These are phyloP conservation scores for Plasmodium sp. DNA, from an alignment of 169 alveolate genomes.

Conservation along the genomic window DNA sequence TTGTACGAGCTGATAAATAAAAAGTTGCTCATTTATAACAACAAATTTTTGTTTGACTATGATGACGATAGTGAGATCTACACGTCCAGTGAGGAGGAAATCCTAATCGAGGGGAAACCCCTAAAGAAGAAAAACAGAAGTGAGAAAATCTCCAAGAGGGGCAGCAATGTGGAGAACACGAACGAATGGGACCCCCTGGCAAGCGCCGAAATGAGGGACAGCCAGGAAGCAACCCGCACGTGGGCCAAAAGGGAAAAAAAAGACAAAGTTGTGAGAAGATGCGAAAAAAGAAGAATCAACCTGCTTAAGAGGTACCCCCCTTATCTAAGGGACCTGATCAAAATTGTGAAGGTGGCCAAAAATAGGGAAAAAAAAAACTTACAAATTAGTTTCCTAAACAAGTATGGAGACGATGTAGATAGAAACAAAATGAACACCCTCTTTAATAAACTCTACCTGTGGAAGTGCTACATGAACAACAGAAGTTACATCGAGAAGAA, in stretches of 20 bases:
- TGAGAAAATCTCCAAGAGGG: not conserved
- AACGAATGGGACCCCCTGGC: not conserved
- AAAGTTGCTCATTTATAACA: constrained; percentile 20
- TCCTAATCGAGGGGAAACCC: constrained; percentile 27
- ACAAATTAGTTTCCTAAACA: constrained; percentile 27
- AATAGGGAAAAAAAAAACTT: constrained; percentile 43
- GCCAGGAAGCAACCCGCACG: not conserved
- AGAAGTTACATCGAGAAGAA: constrained; percentile 33
- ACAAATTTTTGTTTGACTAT: constrained; percentile 58
- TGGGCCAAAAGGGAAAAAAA: not conserved
- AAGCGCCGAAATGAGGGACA: not conserved
- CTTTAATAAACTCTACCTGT: constrained; percentile 28
- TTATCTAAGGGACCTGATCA: constrained; percentile 60
- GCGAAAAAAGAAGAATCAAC: constrained; percentile 35
- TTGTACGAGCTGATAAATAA: constrained; percentile 34
- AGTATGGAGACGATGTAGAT: constrained; percentile 17
- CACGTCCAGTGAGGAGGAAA: constrained; percentile 75
- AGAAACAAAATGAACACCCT: constrained; percentile 16
- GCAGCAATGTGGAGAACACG: not conserved
- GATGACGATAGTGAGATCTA: constrained; percentile 71
- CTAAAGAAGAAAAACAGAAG: not conserved
- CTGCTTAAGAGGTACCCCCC: constrained; percentile 52
- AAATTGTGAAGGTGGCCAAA: constrained; percentile 53
- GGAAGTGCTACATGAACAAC: constrained; percentile 29
- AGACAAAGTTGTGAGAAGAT: not conserved